A percentile compares a stretch with the other conserved stretches of the same genome.
These are phyloP conservation scores for Saitoella complicata DNA, from an alignment of 805 yeast genomes.

Conservation along the genomic window DNA sequence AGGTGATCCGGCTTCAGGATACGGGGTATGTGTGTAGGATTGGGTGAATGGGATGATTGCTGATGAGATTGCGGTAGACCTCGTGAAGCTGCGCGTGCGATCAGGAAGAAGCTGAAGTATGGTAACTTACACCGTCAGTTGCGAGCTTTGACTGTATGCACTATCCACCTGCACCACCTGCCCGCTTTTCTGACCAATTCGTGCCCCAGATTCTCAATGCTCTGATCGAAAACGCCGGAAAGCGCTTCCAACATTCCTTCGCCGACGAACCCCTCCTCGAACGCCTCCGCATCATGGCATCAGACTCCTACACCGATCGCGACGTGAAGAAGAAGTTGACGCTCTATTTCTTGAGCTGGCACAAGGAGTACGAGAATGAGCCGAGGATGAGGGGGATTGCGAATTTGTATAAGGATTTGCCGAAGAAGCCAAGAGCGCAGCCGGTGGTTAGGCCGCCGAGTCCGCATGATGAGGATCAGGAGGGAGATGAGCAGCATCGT, in stretches of 20 bases:
- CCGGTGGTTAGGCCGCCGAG: constrained; percentile 10
- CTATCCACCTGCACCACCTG: constrained; percentile 3
- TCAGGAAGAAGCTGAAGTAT: constrained; percentile 76
- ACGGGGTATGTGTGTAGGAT: constrained; percentile 24
- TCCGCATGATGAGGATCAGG: constrained; percentile 12
- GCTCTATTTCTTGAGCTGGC: constrained; percentile 51
- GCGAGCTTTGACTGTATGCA: constrained; percentile 46
- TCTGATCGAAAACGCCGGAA: constrained; percentile 41
- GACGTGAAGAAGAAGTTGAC: constrained; percentile 33
- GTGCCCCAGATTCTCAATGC: constrained; percentile 31
- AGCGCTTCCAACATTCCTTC: constrained; percentile 14
- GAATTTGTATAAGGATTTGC: constrained; percentile 29
- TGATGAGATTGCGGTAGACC: constrained; percentile 24
- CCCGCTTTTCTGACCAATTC: constrained; percentile 19
- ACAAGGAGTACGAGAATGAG: constrained; percentile 34
- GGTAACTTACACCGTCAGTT: constrained; percentile 52
- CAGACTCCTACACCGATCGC: constrained; percentile 26
- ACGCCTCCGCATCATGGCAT: constrained; percentile 37
- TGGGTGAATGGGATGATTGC: background rate
- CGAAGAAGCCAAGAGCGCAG: constrained; percentile 19
- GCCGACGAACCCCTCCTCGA: constrained; percentile 50
- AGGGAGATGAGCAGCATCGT: constrained; percentile 8
- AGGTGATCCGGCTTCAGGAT: constrained; percentile 30
- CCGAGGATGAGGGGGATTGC: constrained; percentile 36
- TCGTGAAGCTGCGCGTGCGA: constrained; percentile 76